Evolutionary conservation across 1,284 basidiomycete genomes (phyloP), one percentile per base, ranked within the genome.

Genomic region (Microstroma glucosiphilum): DNA sequence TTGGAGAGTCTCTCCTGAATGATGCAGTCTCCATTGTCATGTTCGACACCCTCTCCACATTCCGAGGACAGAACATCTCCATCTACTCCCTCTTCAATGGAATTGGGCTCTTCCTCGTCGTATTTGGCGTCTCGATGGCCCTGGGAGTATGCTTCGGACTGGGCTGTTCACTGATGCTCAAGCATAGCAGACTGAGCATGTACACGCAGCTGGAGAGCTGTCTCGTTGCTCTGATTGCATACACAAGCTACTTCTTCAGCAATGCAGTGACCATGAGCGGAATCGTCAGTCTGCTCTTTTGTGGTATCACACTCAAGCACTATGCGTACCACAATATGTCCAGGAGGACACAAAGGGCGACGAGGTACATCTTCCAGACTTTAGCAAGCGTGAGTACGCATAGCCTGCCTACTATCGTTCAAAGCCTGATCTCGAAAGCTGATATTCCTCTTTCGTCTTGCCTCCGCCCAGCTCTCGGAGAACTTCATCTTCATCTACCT

Each of bases 401-500:
- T 15, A 17, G 15, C 7, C 49, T 30, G n/a, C 25, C 8, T 15
- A 42, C 6, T 4, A 23, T 56, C 40, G 46, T 12, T 49, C n/a
- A 12, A 49, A 49, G 3, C 17, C 13, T 37, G 4, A 37, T 37
- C 30, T 37, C 30, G 9, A 37, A 37, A 37, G 30, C 30, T 37
- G 30, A 37, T 37, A 9, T 37, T 9, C 30, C 30, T 37, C 6
- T 26, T 12, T 12, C 43, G 17, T 12, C 43, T 6, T 48, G 41
- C 53, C 6, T 60, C 41, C 17, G 54, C 43, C 0, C 89, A 92
- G 75, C 86, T 98, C 23, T 92, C 91, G 25, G 96, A 99, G 82
- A 98, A 98, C 81, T 99, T 98, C 79, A 97, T 99, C 81, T 99
- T 99, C 83, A 93, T 99, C 77, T 98, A 98, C 80, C 89, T 99